Evolutionary conservation across 768 basidiomycete genomes (phyloP).

Genomic region (Dacryopinax spathularia): DNA sequence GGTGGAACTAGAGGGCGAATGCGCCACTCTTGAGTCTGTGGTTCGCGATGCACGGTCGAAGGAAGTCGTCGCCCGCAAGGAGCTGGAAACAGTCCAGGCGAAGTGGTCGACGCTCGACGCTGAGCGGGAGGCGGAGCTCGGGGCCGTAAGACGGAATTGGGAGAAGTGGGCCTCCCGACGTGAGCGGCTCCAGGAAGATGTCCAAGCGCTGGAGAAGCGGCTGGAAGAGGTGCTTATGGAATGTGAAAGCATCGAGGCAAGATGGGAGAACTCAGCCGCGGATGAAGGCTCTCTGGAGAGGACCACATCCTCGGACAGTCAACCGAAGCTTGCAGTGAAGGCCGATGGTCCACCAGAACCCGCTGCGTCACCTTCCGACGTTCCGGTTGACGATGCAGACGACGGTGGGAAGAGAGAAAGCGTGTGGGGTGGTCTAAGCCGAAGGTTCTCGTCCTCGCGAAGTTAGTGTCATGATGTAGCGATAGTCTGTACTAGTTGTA

Average conservation of each 20-base stretch:
- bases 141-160: neutral
- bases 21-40: neutral
- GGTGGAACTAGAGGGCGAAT: neutral
- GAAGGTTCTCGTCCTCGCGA: neutral
- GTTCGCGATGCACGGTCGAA: neutral
- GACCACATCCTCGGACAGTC: neutral
- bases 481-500: no score
- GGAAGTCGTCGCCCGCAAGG: neutral
- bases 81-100: neutral
- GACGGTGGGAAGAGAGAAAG: neutral
- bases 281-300: neutral
- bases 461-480: no score
- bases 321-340: neutral
- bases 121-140: neutral
- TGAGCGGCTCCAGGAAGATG: neutral
- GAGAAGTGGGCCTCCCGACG: neutral
- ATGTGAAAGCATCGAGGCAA: neutral
- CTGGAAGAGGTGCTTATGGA: neutral
- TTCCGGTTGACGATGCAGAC: neutral
- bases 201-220: neutral
- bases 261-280: neutral
- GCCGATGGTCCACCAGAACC: neutral
- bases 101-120: neutral
- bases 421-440: neutral
- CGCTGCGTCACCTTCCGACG: neutral